These are phyloP conservation scores for Botrytis porri DNA, from an alignment of 2,329 filamentous ascomycete species.

Conservation along the genomic window DNA sequence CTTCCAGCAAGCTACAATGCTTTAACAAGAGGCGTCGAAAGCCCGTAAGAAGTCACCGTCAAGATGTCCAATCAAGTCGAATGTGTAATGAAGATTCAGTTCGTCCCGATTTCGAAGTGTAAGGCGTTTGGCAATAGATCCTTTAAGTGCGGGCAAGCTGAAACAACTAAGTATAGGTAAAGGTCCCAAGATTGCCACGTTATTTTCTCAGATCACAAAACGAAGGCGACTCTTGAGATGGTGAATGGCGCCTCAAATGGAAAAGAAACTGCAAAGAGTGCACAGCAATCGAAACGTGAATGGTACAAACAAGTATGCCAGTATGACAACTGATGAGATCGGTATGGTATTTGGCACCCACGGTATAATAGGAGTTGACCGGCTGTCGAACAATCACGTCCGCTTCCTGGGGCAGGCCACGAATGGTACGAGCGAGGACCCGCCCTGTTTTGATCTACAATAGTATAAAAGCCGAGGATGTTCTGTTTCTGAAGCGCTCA, in stretches of 20 bases:
- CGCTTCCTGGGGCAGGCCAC: slow-evolving; percentile 14
- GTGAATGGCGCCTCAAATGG: background rate
- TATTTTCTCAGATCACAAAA: slow-evolving; percentile 6
- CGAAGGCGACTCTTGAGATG: slow-evolving; percentile 6
- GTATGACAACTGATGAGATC: background rate
- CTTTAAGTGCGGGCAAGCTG: slow-evolving; percentile 10
- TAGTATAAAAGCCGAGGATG: slow-evolving; percentile 9
- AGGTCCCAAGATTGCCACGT: background rate
- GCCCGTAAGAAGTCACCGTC: slow-evolving; percentile 14
- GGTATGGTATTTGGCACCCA: background rate
- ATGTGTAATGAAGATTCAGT: background rate
- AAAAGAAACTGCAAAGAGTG: slow-evolving; percentile 6
- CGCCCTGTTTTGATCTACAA: slow-evolving; percentile 18
- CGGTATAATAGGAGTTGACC: slow-evolving; percentile 12
- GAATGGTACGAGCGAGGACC: slow-evolving; percentile 19
- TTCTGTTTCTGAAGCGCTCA: slow-evolving; percentile 11
- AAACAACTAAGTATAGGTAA: slow-evolving; percentile 16
- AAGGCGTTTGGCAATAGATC: slow-evolving; percentile 14
- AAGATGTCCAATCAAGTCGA: slow-evolving; percentile 17
- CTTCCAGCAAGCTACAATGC: slow-evolving; percentile 2
- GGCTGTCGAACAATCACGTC: slow-evolving; percentile 15
- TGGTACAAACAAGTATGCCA: slow-evolving; percentile 3
- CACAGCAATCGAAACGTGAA: slow-evolving; percentile 11
- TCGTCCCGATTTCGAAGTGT: slow-evolving; percentile 14
- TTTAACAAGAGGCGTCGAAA: background rate